Evolutionary conservation across 2,329 filamentous ascomycete genomes (phyloP), one percentile per base, ranked within the genome.

Genomic region (Cadophora sp.): DNA sequence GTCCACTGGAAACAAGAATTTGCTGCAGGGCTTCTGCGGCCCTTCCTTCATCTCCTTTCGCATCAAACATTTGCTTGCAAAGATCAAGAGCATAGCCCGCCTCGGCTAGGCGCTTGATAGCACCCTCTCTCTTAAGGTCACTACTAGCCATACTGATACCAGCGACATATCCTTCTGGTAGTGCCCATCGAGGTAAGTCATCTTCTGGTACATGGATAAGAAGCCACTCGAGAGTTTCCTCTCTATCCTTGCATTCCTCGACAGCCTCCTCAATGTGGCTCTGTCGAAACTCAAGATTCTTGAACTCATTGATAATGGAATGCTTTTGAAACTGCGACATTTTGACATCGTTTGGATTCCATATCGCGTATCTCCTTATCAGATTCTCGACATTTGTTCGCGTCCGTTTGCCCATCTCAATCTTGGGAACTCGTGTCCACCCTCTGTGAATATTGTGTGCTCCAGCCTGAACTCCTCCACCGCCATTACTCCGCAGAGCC

Each of bases 131-230:
- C 77, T 89, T 92, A 69, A 97, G 79, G 77, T 97, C 91, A 7
- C 90, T 91, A 62, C 92, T 92, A 0, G 90, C 95, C 71, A 99
- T 90, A 55, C 91, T 93, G 29, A 98, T 90, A 26, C 96, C 96
- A 31, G 94, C 95, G 12, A 92, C 90, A 78, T 99, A 99, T 69
- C 90, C 92, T 80, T 97, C 94, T 0, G 96, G 96, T 51, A 99
- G 82, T 74, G 93, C 93, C 94, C 95, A 98, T 7, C 87, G 84
- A 0, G 96, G 96, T n/a, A 98, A 82, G 76, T 98, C 96, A 77
- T 99, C 96, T 77, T 99, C 96, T 0, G 96, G 96, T 2, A 99
- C 94, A 79, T 99, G 95, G 62, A 98, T 94, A 60, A 99, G 86
- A 19, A 99, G 85, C 96, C 96, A 99, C 79, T 98, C 95, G 2